These are phyloP conservation scores for Coriaria nepalensis DNA, from an alignment of 306 rosid genomes.

Conservation along the genomic window DNA sequence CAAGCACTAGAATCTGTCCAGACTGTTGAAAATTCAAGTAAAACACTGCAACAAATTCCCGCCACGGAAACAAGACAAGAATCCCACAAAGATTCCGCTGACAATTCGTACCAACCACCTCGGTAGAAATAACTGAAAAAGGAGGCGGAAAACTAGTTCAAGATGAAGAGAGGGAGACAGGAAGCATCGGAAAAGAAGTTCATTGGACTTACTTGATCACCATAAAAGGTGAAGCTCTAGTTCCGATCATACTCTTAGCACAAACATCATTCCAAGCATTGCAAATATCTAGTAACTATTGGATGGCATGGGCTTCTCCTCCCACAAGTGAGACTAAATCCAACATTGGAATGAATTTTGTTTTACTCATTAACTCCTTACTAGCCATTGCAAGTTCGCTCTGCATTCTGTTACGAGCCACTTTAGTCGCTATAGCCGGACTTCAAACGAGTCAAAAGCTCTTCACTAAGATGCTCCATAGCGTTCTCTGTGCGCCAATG, in stretches of 20 bases:
- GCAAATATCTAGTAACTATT: slow-evolving; percentile 85
- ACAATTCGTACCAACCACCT: slow-evolving; percentile 40
- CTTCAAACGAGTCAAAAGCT: slow-evolving; percentile 66
- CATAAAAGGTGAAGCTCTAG: slow-evolving; percentile 51
- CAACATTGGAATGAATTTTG: slow-evolving; percentile 29
- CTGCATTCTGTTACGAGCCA: slow-evolving; percentile 50
- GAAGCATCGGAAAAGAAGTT: slow-evolving; percentile 81
- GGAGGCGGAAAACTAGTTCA: slow-evolving; percentile 59
- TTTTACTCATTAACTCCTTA: slow-evolving; percentile 43
- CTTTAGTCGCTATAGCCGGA: slow-evolving; percentile 48
- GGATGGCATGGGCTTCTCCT: slow-evolving; percentile 99
- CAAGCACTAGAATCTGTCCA: slow-evolving; percentile 72
- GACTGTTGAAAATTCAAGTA: slow-evolving; percentile 45
- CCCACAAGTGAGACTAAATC: slow-evolving; percentile 44
- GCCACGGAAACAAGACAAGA: slow-evolving; percentile 30
- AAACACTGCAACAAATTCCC: slow-evolving; percentile 12
- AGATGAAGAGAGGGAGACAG: slow-evolving; percentile 91
- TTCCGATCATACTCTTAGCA: slow-evolving; percentile 69
- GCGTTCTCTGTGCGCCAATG: slow-evolving; percentile 81
- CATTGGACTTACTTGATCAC: slow-evolving; percentile 69
- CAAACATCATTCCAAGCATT: slow-evolving; percentile 74
- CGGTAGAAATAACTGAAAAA: slow-evolving; percentile 44
- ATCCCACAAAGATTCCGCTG: slow-evolving; percentile 20
- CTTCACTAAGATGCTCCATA: slow-evolving; percentile 61
- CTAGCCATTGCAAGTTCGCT: slow-evolving; percentile 67